Conservation (phyloP, 2,329 filamentous ascomycete genomes). For the Sporothrix inflata region DNA sequence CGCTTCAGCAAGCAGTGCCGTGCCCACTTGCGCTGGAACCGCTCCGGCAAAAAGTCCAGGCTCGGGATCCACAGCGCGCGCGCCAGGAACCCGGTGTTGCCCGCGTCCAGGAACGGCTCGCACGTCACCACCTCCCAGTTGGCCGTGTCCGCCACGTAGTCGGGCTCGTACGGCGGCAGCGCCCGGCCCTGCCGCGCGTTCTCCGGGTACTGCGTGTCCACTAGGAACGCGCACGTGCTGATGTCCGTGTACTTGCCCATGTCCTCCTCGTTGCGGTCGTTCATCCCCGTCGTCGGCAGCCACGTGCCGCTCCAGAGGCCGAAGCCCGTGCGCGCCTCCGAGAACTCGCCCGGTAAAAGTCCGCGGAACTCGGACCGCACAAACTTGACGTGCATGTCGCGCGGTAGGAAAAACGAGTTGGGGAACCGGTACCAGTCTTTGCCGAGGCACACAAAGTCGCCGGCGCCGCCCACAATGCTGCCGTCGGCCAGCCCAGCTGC, state of each 20-base stretch:
- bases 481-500: slow-evolving; percentile 34
- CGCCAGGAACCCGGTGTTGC: slow-evolving; percentile 71
- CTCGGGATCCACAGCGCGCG: slow-evolving; percentile 83
- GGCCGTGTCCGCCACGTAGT: slow-evolving; percentile 73
- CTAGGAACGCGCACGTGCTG: slow-evolving; percentile 75
- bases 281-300: slow-evolving; percentile 81
- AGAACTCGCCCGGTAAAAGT: slow-evolving; percentile 87
- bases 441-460: slow-evolving; percentile 80
- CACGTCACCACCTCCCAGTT: slow-evolving; percentile 80
- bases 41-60: slow-evolving; percentile 67
- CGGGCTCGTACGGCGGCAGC: slow-evolving; percentile 72
- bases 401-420: slow-evolving; percentile 85
- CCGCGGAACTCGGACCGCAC: slow-evolving; percentile 88
- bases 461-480: slow-evolving; percentile 56
- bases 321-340: slow-evolving; percentile 69
- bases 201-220: slow-evolving; percentile 80
- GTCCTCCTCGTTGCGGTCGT: slow-evolving; percentile 89
- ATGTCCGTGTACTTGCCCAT: slow-evolving; percentile 81
- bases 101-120: slow-evolving; percentile 77
- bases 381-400: slow-evolving; percentile 84
- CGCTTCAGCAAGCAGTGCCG: slow-evolving; percentile 76
- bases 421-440: slow-evolving; percentile 99
- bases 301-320: slow-evolving; percentile 84
- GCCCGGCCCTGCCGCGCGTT: slow-evolving; percentile 41
- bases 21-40: slow-evolving; percentile 78